Conservation (phyloP, 257 asterid genomes). For the Haberlea rhodopensis region DNA sequence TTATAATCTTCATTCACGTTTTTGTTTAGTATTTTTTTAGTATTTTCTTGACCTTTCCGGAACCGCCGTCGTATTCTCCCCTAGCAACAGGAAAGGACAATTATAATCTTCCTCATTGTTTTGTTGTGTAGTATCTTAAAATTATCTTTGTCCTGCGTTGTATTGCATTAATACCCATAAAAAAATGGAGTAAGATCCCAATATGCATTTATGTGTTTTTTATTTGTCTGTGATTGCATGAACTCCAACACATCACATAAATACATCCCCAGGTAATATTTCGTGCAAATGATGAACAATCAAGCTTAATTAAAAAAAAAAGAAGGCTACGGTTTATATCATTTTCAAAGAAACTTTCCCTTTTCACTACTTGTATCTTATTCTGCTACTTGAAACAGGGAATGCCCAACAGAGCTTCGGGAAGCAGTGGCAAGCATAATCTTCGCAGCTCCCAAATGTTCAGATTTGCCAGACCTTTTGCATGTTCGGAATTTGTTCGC, state of each 20-base stretch:
- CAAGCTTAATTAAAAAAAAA: no score
- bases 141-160: no score
- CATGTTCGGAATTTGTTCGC: constrained; percentile 74
- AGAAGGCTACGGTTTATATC: neutral
- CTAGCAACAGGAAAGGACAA: neutral
- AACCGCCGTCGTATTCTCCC: neutral
- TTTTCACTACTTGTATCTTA: constrained; percentile 6
- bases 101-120: neutral
- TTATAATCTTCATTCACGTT: neutral
- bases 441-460: constrained; percentile 91
- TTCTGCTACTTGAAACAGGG: constrained; percentile 50
- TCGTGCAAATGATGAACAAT: neutral
- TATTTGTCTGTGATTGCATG: neutral
- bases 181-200: neutral
- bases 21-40: no score
- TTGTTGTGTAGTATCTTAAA: neutral
- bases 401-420: constrained; percentile 74
- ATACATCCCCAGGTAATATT: neutral
- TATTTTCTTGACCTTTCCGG: neutral
- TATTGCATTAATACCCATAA: neutral
- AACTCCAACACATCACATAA: neutral
- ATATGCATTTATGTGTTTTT: neutral
- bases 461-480: constrained; percentile 85
- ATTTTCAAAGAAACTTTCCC: neutral
- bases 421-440: constrained; percentile 97